phyloP scores from a whole-genome alignment of 768 basidiomycete genomes.

The Collybia mongolica region DNA sequence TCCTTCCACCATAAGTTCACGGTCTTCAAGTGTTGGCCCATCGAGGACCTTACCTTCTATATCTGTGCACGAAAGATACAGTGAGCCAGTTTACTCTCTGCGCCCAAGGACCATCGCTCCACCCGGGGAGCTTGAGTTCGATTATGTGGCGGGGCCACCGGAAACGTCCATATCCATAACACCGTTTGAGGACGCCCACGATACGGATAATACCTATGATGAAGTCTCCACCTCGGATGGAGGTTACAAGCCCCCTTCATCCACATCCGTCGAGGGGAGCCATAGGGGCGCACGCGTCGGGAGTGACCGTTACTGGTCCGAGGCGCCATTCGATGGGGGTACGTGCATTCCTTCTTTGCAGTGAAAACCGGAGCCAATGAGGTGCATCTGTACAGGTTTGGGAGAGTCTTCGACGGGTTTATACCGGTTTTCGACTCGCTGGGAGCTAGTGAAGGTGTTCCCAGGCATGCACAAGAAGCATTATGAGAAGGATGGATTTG shows the following conservation, averaged over 20 bases:
- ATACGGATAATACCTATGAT: no score
- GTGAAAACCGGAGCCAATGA: neutral
- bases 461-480: neutral
- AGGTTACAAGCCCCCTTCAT: neutral
- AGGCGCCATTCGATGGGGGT: neutral
- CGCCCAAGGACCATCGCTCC: no score
- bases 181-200: no score
- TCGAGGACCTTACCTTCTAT: no score
- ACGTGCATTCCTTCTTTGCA: neutral
- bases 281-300: neutral
- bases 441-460: slow-evolving; percentile 1
- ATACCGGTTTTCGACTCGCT: slow-evolving; percentile 3
- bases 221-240: neutral
- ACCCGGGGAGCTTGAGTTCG: no score
- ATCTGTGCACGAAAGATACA: no score
- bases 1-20: no score
- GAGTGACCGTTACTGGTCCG: neutral
- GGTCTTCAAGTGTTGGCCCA: no score
- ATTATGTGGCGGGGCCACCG: no score
- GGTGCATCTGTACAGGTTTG: neutral
- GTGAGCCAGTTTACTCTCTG: no score
- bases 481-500: no score
- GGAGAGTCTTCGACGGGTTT: neutral
- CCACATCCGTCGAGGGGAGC: neutral
- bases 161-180: no score